Evolutionary conservation across 2,329 filamentous ascomycete species (phyloP).

Genomic region (Alternaria alternata): DNA sequence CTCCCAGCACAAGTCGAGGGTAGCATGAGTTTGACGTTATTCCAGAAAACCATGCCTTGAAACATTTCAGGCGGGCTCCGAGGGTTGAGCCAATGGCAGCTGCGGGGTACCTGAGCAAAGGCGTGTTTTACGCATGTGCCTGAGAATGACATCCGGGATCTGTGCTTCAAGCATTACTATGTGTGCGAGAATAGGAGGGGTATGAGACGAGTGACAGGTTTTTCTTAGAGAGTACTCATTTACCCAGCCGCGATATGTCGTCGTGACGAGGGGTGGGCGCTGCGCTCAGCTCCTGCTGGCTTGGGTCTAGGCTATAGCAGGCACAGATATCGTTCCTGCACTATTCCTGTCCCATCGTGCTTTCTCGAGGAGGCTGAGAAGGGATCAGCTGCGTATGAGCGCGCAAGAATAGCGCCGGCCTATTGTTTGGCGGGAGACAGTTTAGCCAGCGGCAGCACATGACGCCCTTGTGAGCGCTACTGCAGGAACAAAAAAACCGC

Average conservation of each 20-base stretch:
- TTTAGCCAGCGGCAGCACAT: constrained; percentile 7
- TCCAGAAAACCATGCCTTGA: constrained; percentile 4
- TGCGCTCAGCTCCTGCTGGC: neutral
- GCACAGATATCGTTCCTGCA: constrained; percentile 1
- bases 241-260: neutral
- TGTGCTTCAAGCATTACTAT: neutral
- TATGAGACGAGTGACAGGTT: constrained; percentile 3
- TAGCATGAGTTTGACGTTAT: constrained; percentile 3
- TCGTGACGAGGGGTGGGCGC: neutral
- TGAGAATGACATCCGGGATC: neutral
- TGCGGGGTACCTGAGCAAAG: constrained; percentile 10
- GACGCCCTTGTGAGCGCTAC: constrained; percentile 10
- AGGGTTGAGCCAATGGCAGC: constrained; percentile 4
- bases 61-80: neutral
- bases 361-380: neutral
- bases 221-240: neutral
- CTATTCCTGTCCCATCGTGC: neutral
- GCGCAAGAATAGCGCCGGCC: constrained; percentile 13
- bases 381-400: constrained; percentile 6
- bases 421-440: neutral
- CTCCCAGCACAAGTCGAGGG: neutral
- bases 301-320: neutral
- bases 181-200: neutral
- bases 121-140: neutral
- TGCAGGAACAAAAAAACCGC: constrained; percentile 15